Percentiles rank a stretch among this genome's conserved stretches.
phyloP scores from a whole-genome alignment of 352 stramenopile species.

The Phytophthora lateralis region DNA sequence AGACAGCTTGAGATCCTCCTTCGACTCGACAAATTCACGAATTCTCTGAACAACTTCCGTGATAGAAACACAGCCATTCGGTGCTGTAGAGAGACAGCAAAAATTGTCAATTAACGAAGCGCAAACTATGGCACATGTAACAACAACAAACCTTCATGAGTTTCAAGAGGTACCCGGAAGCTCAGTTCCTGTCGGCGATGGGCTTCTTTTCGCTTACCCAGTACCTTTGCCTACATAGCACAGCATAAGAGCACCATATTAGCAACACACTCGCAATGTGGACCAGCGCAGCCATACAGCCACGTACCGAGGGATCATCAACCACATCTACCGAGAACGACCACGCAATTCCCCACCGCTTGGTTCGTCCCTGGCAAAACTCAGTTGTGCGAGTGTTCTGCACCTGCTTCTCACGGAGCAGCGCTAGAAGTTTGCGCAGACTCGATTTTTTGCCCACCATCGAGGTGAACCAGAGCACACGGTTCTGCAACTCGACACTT shows the following conservation, averaged over 20 bases:
- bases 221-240: slow-evolving; percentile 63
- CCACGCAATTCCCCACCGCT: slow-evolving; percentile 95
- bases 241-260: background rate
- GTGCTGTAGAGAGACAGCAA: slow-evolving; percentile 14
- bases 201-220: slow-evolving; percentile 85
- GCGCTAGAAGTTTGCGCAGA: slow-evolving; percentile 86
- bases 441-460: slow-evolving; percentile 94
- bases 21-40: slow-evolving; percentile 40
- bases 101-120: slow-evolving; percentile 1
- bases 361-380: slow-evolving; percentile 94
- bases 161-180: slow-evolving; percentile 50
- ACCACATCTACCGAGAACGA: slow-evolving; percentile 69
- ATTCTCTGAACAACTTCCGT: slow-evolving; percentile 48
- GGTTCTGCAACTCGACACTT: slow-evolving; percentile 76
- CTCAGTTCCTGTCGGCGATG: slow-evolving; percentile 56
- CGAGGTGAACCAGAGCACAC: slow-evolving; percentile 94
- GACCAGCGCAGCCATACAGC: background rate
- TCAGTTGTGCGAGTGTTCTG: slow-evolving; percentile 90
- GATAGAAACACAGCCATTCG: slow-evolving; percentile 47
- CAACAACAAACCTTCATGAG: slow-evolving; percentile 27
- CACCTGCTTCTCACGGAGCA: slow-evolving; percentile 73
- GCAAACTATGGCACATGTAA: background rate
- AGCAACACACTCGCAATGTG: slow-evolving; percentile 3
- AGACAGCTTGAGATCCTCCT: slow-evolving; percentile 25
- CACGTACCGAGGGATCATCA: slow-evolving; percentile 43